A percentile compares a stretch with the other conserved stretches of the same genome.
Evolutionary conservation across 2,329 filamentous ascomycete genomes (phyloP).

Genomic region (Hypomyces perniciosus): DNA sequence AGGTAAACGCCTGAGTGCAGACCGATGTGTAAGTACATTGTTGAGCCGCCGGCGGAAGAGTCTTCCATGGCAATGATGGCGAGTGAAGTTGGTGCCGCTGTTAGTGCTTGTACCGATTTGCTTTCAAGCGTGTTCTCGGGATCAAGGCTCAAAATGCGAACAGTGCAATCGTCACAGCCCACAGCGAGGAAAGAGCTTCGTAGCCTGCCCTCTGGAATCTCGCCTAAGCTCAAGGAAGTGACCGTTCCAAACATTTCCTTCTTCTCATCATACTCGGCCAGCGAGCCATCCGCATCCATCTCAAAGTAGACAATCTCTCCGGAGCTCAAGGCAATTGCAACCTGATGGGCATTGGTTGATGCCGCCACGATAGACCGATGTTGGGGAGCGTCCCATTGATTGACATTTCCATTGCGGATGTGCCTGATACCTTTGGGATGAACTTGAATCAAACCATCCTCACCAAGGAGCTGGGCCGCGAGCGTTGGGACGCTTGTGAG

Average conservation of each 20-base stretch:
- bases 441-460: slow-evolving; percentile 87
- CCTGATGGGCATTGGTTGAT: slow-evolving; percentile 86
- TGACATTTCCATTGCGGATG: slow-evolving; percentile 71
- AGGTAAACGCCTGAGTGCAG: slow-evolving; percentile 94
- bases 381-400: slow-evolving; percentile 89
- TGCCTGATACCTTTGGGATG: slow-evolving; percentile 95
- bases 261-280: slow-evolving; percentile 92
- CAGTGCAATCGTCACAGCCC: slow-evolving; percentile 93
- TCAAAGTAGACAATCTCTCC: slow-evolving; percentile 98
- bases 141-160: slow-evolving; percentile 84
- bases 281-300: slow-evolving; percentile 83
- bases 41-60: slow-evolving; percentile 80
- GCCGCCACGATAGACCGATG: slow-evolving; percentile 94
- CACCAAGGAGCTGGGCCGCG: slow-evolving; percentile 88
- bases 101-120: slow-evolving; percentile 90
- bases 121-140: slow-evolving; percentile 86
- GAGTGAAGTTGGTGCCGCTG: slow-evolving; percentile 80
- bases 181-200: slow-evolving; percentile 92
- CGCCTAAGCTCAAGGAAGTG: slow-evolving; percentile 87
- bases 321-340: slow-evolving; percentile 88
- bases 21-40: slow-evolving; percentile 91
- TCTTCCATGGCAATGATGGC: slow-evolving; percentile 95
- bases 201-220: slow-evolving; percentile 82
- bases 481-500: slow-evolving; percentile 82
- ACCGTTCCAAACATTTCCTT: slow-evolving; percentile 94